Evolutionary conservation across 371 early-diverging fungal genomes (phyloP).

Genomic region (Actinomortierella ambigua): DNA sequence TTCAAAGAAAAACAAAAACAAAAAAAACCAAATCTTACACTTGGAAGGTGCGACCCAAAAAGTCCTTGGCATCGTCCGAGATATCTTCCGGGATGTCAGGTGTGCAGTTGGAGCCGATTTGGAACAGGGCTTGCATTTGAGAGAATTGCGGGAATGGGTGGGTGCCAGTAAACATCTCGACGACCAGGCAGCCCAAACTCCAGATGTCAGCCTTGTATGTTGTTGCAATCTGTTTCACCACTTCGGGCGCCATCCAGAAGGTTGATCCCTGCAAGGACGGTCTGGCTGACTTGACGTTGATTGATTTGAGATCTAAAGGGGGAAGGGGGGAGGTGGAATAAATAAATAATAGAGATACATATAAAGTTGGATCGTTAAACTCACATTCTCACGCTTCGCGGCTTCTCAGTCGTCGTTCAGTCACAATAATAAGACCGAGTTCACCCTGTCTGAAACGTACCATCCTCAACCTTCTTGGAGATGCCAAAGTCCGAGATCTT

Average conservation of each 20-base stretch:
- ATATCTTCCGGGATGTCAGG: constrained; percentile 82
- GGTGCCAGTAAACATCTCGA: constrained; percentile 95
- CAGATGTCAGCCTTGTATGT: constrained; percentile 88
- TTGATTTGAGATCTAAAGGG: constrained; percentile 36
- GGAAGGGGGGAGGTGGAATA: not conserved
- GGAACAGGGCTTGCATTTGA: constrained; percentile 92
- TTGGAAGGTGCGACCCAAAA: constrained; percentile 80
- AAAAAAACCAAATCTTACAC: constrained; percentile 51
- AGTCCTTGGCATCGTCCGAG: constrained; percentile 74
- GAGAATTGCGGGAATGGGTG: constrained; percentile 94
- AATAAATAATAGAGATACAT: too few species aligned
- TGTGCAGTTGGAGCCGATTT: constrained; percentile 79
- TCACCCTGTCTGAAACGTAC: constrained; percentile 36
- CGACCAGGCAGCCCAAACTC: constrained; percentile 89
- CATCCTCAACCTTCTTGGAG: constrained; percentile 91
- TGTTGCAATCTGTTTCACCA: constrained; percentile 82
- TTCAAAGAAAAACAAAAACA: constrained; percentile 3
- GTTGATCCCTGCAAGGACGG: constrained; percentile 90
- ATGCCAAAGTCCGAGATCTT: constrained; percentile 99
- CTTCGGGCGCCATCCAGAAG: constrained; percentile 94
- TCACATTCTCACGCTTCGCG: too few species aligned
- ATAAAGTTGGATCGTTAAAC: too few species aligned
- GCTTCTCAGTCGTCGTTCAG: too few species aligned
- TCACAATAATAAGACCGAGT: too few species aligned
- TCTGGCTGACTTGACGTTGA: constrained; percentile 49